Conservation (phyloP, 2,329 filamentous ascomycete genomes). For the Dothideomycetes sp. region DNA sequence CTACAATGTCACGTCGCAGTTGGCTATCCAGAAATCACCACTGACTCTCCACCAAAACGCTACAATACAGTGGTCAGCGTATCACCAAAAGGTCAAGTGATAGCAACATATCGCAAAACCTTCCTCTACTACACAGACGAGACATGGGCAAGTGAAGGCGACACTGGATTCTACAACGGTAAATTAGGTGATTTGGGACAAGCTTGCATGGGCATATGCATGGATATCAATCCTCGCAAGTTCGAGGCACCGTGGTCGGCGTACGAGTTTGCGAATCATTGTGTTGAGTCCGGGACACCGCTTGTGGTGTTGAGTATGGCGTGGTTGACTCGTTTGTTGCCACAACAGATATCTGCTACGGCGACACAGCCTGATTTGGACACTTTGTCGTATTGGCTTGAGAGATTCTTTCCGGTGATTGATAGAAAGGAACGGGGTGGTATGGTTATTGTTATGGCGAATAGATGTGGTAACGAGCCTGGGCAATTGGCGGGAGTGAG, state of each 20-base stretch:
- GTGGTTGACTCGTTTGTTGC: conserved; percentile 54
- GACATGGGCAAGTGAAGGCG: conserved; percentile 51
- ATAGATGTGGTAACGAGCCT: conserved; percentile 57
- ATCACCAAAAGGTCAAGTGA: conserved; percentile 42
- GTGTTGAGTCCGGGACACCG: conserved; percentile 47
- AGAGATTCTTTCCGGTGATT: conserved; percentile 54
- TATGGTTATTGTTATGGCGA: conserved; percentile 61
- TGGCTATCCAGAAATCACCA: conserved; percentile 59
- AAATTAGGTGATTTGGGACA: conserved; percentile 28
- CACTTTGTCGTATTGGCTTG: conserved; percentile 67
- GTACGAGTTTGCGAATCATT: conserved; percentile 51
- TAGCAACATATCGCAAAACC: conserved; percentile 54
- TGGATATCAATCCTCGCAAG: conserved; percentile 55
- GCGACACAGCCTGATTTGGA: conserved; percentile 55
- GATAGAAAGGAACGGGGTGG: conserved; percentile 39
- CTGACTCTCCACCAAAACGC: conserved; percentile 21
- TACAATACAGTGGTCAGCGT: conserved; percentile 55
- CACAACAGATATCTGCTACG: conserved; percentile 42
- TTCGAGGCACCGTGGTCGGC: conserved; percentile 49
- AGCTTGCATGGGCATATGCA: conserved; percentile 41
- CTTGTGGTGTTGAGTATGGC: conserved; percentile 68
- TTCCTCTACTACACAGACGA: conserved; percentile 61
- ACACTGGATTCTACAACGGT: conserved; percentile 30
- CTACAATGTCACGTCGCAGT: conserved; percentile 59
- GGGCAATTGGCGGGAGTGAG: conserved; percentile 14